These are phyloP conservation scores for Acorus calamus DNA, from an alignment of 106 monocot species.

Conservation along the genomic window DNA sequence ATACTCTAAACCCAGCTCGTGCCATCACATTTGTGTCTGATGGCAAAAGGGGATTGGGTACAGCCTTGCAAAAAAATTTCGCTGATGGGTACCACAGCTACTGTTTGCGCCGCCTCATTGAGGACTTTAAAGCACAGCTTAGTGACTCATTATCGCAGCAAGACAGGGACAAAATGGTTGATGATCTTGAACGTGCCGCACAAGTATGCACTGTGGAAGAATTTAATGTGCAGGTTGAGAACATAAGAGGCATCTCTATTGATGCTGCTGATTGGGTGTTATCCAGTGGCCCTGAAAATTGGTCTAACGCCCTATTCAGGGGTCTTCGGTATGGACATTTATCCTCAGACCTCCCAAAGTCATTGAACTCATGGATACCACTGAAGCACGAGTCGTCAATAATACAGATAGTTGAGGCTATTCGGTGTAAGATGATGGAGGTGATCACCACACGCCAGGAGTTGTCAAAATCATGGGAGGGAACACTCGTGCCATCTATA, in stretches of 20 bases:
- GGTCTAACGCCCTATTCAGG: slow-evolving; percentile 81
- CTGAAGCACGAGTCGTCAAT: slow-evolving; percentile 58
- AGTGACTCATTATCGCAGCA: slow-evolving; percentile 64
- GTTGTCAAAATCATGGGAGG: slow-evolving; percentile 34
- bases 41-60: neutral
- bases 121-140: slow-evolving; percentile 64
- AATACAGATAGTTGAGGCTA: slow-evolving; percentile 64
- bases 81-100: slow-evolving; percentile 51
- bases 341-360: slow-evolving; percentile 62
- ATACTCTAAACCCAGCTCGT: slow-evolving; percentile 22
- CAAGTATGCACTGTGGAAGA: slow-evolving; percentile 71
- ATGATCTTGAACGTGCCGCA: slow-evolving; percentile 78
- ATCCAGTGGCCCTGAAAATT: slow-evolving; percentile 64
- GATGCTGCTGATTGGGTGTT: slow-evolving; percentile 69
- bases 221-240: slow-evolving; percentile 59
- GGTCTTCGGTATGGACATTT: slow-evolving; percentile 72
- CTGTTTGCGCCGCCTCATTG: slow-evolving; percentile 49
- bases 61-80: slow-evolving; percentile 43
- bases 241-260: slow-evolving; percentile 45
- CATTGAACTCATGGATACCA: slow-evolving; percentile 75
- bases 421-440: slow-evolving; percentile 53
- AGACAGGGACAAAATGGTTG: slow-evolving; percentile 49
- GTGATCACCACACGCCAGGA: slow-evolving; percentile 42
- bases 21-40: neutral
- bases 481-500: slow-evolving; percentile 59